Conservation (phyloP, 129 eudicot species). For the Kitagawia praeruptora region DNA sequence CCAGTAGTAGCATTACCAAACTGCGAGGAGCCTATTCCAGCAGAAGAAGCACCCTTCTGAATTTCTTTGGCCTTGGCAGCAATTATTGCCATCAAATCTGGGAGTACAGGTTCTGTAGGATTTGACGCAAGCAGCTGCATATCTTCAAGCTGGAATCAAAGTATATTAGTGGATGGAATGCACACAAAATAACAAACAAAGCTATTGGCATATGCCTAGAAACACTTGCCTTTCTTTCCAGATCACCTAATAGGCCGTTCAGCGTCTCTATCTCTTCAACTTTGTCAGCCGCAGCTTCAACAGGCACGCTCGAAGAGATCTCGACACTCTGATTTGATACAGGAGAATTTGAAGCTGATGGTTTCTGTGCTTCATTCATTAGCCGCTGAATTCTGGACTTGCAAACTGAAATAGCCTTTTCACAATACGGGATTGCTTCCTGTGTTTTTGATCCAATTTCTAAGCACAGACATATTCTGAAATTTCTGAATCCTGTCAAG, state of each 20-base stretch:
- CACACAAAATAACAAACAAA: background rate
- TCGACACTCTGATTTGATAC: slow-evolving; percentile 29
- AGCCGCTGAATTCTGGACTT: slow-evolving; percentile 77
- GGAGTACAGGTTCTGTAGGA: slow-evolving; percentile 52
- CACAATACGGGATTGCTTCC: slow-evolving; percentile 92
- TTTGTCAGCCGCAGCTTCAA: slow-evolving; percentile 42
- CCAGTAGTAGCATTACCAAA: slow-evolving; percentile 34
- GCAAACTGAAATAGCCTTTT: slow-evolving; percentile 81
- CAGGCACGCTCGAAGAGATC: slow-evolving; percentile 40
- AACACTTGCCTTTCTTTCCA: slow-evolving; percentile 76
- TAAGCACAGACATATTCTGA: slow-evolving; percentile 81
- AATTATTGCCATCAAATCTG: slow-evolving; percentile 65
- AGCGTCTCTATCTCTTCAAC: slow-evolving; percentile 73
- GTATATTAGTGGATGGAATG: slow-evolving; percentile 4
- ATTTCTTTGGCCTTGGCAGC: slow-evolving; percentile 55
- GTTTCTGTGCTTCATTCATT: slow-evolving; percentile 38
- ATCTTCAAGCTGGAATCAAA: slow-evolving; percentile 80
- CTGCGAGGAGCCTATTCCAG: slow-evolving; percentile 40
- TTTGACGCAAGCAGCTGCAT: slow-evolving; percentile 68
- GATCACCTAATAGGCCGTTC: slow-evolving; percentile 59
- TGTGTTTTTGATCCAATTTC: slow-evolving; percentile 70
- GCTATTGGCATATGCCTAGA: background rate
- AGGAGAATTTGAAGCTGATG: slow-evolving; percentile 26
- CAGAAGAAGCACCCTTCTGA: slow-evolving; percentile 25
- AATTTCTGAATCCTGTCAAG: slow-evolving; percentile 64